Base-by-base conservation (phyloP, 257 asterid species). In the Rhazya stricta region DNA sequence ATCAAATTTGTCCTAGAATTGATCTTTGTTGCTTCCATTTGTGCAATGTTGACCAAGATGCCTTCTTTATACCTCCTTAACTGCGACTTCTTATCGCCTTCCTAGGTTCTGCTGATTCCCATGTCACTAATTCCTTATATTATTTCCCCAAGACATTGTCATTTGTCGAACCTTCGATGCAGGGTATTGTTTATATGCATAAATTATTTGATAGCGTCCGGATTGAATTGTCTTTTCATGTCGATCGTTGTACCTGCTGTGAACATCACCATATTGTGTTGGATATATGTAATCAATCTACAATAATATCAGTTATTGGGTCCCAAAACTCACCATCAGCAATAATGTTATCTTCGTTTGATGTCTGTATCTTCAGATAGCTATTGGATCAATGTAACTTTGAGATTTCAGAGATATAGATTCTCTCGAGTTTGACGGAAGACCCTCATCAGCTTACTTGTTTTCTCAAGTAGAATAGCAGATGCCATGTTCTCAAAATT, bases 401-500 rank as follows among this genome's bases (percentile, higher is more conserved):
- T 69, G 56, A 25, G 21, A 43, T n/a, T 39, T 42, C 15, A 7
- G 57, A 30, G 6, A 69, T 43, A 43, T 3, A 42, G 56, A n/a
- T 25, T 21, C 54, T 36, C 50, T 41, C 8, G 10, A 4, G 18
- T 54, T 54, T 15, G 23, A 54, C 2, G 25, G 3, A 25, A 39
- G 11, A 4, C 23, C 6, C 15, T 21, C 25, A 5, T 29, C 48
- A 48, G 29, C 13, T 30, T 32, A 11, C 67, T 15, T 36, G 13
- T 36, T 36, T 32, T 37, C n/a, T n/a, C 68, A 6, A 46, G 6
- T 45, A 29, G 9, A 25, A 70, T 62, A 71, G 21, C 72, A 6
- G 60, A 74, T 29, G 34, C 61, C 74, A 27, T 41, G 3, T 69
- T 62, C 74, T 63, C 83, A 15, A 63, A 72, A 27, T 27, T 56